Percentiles rank a stretch among this genome's conserved stretches.
Evolutionary conservation across 2,329 filamentous ascomycete species (phyloP).

Genomic region (Leptographium wingfieldii): DNA sequence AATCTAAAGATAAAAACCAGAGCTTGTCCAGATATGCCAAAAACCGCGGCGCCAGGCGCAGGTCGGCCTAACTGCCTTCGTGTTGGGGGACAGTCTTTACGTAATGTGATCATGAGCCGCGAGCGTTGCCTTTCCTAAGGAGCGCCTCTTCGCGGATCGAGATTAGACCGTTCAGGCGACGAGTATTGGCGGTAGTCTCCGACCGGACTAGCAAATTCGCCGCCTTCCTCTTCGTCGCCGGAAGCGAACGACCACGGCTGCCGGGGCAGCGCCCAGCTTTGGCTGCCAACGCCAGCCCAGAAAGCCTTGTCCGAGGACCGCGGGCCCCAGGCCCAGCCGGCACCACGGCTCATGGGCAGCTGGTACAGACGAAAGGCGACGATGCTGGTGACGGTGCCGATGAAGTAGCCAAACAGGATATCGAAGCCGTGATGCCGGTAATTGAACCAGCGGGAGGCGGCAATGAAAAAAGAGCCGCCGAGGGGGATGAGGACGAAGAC

Average conservation of each 20-base stretch:
- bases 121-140: background rate
- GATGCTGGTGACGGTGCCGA: conserved; percentile 59
- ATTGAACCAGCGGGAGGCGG: conserved; percentile 76
- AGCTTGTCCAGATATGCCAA: too few species aligned
- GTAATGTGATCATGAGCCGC: background rate
- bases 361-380: conserved; percentile 81
- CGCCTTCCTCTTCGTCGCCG: conserved; percentile 19
- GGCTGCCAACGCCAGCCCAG: conserved; percentile 58
- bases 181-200: background rate
- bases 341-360: conserved; percentile 62
- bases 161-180: background rate
- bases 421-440: conserved; percentile 90
- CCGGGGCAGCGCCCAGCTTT: conserved; percentile 33
- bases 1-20: too few species aligned
- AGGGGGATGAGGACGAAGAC: conserved; percentile 58
- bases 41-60: too few species aligned
- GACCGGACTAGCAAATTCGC: background rate
- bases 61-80: too few species aligned
- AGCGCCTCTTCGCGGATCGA: background rate
- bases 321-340: conserved; percentile 83
- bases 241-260: background rate
- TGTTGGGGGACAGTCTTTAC: background rate
- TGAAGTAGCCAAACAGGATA: conserved; percentile 69
- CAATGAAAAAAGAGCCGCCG: conserved; percentile 65
- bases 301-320: conserved; percentile 57